Percentiles rank a stretch among this genome's conserved stretches.
These are phyloP conservation scores for Ascomycota sp. DNA, from an alignment of 2,329 filamentous ascomycete genomes.

Conservation along the genomic window DNA sequence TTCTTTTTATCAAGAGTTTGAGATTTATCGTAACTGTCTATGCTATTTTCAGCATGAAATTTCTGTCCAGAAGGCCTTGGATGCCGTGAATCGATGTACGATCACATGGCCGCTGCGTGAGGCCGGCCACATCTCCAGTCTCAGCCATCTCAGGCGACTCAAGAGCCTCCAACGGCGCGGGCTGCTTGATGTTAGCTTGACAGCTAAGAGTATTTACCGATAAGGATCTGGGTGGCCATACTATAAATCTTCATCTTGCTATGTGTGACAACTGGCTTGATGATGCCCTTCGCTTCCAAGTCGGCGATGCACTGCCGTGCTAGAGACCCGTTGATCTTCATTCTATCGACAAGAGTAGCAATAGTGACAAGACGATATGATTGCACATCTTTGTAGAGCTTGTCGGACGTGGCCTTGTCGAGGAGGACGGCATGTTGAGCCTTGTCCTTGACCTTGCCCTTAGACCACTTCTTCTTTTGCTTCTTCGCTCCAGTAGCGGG, in stretches of 20 bases:
- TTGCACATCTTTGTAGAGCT: slow-evolving; percentile 99
- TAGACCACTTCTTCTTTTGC: slow-evolving; percentile 30
- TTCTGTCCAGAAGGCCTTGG: slow-evolving; percentile 16
- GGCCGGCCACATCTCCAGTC: slow-evolving; percentile 16
- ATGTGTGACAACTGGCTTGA: slow-evolving; percentile 93
- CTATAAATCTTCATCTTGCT: slow-evolving; percentile 98
- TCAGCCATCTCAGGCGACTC: slow-evolving; percentile 13
- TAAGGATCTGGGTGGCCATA: slow-evolving; percentile 17
- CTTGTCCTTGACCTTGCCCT: slow-evolving; percentile 94
- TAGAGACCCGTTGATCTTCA: slow-evolving; percentile 99
- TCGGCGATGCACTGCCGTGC: slow-evolving; percentile 75
- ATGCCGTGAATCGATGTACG: slow-evolving; percentile 13
- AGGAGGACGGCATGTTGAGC: slow-evolving; percentile 97
- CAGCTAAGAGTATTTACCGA: background rate
- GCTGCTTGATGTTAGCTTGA: slow-evolving; percentile 20
- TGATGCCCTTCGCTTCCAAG: slow-evolving; percentile 92
- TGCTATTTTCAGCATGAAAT: slow-evolving; percentile 19
- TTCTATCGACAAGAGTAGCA: slow-evolving; percentile 91
- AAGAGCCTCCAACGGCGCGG: slow-evolving; percentile 34
- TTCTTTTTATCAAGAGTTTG: slow-evolving; percentile 13
- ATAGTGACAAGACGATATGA: slow-evolving; percentile 99
- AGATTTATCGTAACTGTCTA: slow-evolving; percentile 13
- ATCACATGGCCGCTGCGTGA: slow-evolving; percentile 14
- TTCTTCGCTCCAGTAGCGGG: slow-evolving; percentile 25
- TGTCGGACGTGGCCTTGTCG: slow-evolving; percentile 92